Conservation (phyloP, 1,284 basidiomycete genomes). For the Trametes pubescens region DNA sequence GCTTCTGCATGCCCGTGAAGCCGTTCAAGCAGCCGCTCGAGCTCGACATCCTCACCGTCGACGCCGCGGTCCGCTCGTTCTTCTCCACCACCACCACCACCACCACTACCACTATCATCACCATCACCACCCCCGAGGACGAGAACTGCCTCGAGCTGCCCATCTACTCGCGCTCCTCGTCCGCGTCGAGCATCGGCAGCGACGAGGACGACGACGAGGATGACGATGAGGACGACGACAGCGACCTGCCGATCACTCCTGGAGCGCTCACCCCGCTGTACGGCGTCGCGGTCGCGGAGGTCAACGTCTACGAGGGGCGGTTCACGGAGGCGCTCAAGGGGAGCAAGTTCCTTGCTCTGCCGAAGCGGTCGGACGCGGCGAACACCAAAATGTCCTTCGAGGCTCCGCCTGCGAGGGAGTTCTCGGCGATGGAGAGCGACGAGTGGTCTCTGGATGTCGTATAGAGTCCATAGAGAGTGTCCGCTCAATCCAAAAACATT, state of each 20-base stretch:
- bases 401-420: slow-evolving; percentile 2
- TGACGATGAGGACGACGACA: slow-evolving; percentile 3
- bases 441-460: not conserved
- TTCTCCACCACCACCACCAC: not conserved
- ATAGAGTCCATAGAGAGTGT: not conserved
- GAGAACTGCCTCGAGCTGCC: not conserved
- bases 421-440: not conserved
- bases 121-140: not conserved
- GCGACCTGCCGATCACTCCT: slow-evolving; percentile 14
- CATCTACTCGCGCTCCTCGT: not conserved
- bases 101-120: not conserved
- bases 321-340: slow-evolving; percentile 10
- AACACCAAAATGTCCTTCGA: not conserved
- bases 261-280: not conserved
- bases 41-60: slow-evolving; percentile 8
- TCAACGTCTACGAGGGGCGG: slow-evolving; percentile 20
- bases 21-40: slow-evolving; percentile 6
- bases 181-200: slow-evolving; percentile 2
- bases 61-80: slow-evolving; percentile 18
- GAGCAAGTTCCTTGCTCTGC: not conserved
- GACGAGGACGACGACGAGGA: not conserved
- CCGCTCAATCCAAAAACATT: not conserved
- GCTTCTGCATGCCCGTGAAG: slow-evolving; percentile 1
- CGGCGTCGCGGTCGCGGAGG: slow-evolving; percentile 2
- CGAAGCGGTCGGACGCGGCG: slow-evolving; percentile 7